Evolutionary conservation across 176 grass and related monocot genomes (phyloP).

Genomic region (Oryza brachyantha): DNA sequence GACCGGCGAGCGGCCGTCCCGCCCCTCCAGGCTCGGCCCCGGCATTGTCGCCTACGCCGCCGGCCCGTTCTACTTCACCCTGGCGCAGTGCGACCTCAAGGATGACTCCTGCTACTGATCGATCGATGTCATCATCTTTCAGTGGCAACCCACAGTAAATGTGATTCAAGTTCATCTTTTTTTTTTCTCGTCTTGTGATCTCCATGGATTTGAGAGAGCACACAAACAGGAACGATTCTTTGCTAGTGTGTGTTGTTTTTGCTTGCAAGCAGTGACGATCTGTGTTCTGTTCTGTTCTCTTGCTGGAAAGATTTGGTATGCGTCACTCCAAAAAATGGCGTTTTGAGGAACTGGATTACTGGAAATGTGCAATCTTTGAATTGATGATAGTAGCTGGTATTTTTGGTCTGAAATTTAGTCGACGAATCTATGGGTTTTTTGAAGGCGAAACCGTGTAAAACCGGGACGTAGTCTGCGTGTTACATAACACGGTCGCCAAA

Average conservation of each 20-base stretch:
- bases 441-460: no score
- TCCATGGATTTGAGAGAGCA: neutral
- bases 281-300: neutral
- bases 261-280: neutral
- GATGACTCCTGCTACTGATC: no score
- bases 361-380: no score
- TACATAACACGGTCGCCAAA: no score
- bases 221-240: neutral
- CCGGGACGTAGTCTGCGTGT: no score
- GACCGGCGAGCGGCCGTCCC: constrained; percentile 35
- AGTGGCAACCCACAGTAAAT: neutral
- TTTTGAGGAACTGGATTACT: no score
- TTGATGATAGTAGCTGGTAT: no score
- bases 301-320: no score
- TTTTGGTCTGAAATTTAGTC: no score
- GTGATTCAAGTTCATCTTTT: neutral
- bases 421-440: no score
- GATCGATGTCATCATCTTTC: no score
- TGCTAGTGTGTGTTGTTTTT: neutral
- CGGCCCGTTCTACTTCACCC: constrained; percentile 70
- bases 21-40: constrained; percentile 26
- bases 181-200: neutral
- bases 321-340: no score
- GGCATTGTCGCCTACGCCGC: constrained; percentile 27
- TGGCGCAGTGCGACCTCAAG: constrained; percentile 35